Evolutionary conservation across 768 basidiomycete species (phyloP).

Genomic region (Leccinum pellstonianum): DNA sequence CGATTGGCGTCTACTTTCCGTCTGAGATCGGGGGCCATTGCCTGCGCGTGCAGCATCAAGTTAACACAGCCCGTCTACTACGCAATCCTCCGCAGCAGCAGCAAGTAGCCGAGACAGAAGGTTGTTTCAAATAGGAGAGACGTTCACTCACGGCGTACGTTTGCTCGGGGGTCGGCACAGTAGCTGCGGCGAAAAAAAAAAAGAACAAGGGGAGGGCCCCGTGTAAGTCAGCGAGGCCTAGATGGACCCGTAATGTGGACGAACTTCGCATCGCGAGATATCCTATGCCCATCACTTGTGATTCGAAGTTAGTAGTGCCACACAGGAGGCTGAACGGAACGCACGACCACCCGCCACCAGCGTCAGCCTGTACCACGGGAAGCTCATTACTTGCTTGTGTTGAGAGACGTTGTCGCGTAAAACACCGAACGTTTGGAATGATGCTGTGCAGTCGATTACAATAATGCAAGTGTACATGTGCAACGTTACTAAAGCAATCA

Average conservation of each 20-base stretch:
- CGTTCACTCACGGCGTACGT: constrained; percentile 33
- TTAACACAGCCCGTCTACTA: neutral
- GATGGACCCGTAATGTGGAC: constrained; percentile 8
- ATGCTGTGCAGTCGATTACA: constrained; percentile 23
- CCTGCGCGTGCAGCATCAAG: constrained; percentile 34
- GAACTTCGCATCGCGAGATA: constrained; percentile 62
- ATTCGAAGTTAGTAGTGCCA: constrained; percentile 13
- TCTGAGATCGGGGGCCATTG: constrained; percentile 63
- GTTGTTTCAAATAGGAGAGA: neutral
- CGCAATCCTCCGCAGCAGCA: constrained; percentile 1
- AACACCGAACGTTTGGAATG: neutral
- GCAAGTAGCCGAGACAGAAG: neutral
- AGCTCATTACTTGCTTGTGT: constrained; percentile 40
- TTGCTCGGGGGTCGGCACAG: constrained; percentile 37
- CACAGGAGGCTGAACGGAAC: constrained; percentile 26
- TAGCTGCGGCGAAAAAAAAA: constrained; percentile 22
- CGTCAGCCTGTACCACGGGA: constrained; percentile 59
- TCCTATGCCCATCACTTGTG: constrained; percentile 53
- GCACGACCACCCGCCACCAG: constrained; percentile 46
- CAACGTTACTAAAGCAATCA: constrained; percentile 8
- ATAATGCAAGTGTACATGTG: constrained; percentile 2
- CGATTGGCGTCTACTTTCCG: constrained; percentile 62
- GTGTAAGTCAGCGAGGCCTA: constrained; percentile 4
- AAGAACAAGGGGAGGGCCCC: neutral
- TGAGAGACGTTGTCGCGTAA: neutral